Percentiles rank a stretch among this genome's conserved stretches.
Conservation (phyloP, 805 yeast species). For the Isabelozyma heimii region DNA sequence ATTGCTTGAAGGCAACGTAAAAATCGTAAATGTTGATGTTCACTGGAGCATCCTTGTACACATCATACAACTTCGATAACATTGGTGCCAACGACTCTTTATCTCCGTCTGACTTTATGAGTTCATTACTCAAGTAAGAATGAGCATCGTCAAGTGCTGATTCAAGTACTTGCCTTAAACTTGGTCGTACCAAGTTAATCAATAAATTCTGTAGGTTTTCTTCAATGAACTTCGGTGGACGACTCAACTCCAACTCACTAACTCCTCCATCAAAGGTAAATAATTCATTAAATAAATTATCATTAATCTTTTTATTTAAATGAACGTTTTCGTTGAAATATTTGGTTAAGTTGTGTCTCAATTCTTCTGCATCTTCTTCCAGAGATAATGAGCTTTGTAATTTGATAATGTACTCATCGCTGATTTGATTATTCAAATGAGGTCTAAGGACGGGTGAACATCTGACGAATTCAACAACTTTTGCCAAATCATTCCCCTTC, state of each 20-base stretch:
- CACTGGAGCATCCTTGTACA: conserved; percentile 78
- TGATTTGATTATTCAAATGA: conserved; percentile 12
- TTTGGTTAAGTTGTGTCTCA: not conserved
- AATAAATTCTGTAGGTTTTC: conserved; percentile 39
- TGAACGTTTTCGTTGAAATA: conserved; percentile 1
- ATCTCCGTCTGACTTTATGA: conserved; percentile 3
- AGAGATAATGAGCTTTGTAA: not conserved
- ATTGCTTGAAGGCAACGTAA: conserved; percentile 57
- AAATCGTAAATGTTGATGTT: conserved; percentile 67
- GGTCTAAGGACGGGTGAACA: conserved; percentile 9
- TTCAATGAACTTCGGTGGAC: conserved; percentile 18
- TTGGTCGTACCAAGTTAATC: conserved; percentile 37
- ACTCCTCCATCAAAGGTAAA: conserved; percentile 36
- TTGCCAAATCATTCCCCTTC: not conserved
- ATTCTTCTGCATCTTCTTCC: conserved; percentile 2
- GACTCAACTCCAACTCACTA: conserved; percentile 11
- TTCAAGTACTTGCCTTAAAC: conserved; percentile 28
- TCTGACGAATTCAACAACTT: conserved; percentile 1
- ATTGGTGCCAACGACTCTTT: conserved; percentile 36
- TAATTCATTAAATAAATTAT: conserved; percentile 35
- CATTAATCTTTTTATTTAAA: conserved; percentile 1
- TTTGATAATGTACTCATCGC: conserved; percentile 2
- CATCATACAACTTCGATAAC: conserved; percentile 55
- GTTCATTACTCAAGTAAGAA: conserved; percentile 14
- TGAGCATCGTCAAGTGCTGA: conserved; percentile 28